Percentiles rank a stretch among this genome's conserved stretches.
Evolutionary conservation across 768 basidiomycete genomes (phyloP).

Genomic region (Suillus luteus): DNA sequence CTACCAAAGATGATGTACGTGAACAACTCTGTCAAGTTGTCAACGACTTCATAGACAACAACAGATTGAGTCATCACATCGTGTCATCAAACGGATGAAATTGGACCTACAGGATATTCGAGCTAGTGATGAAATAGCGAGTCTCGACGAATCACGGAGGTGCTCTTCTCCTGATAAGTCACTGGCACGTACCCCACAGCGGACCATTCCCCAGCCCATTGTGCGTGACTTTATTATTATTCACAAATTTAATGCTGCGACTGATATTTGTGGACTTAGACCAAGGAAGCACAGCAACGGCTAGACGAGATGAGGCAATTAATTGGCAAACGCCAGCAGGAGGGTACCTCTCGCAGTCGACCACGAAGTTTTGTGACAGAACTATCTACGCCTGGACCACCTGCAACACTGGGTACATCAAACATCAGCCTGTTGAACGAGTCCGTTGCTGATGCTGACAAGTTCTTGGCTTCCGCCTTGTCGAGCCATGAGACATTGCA

Average conservation of each 20-base stretch:
- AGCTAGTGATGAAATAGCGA: constrained; percentile 15
- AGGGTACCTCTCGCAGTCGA: constrained; percentile 50
- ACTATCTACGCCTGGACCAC: constrained; percentile 15
- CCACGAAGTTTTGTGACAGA: constrained; percentile 39
- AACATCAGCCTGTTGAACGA: constrained; percentile 43
- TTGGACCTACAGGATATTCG: constrained; percentile 58
- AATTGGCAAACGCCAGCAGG: constrained; percentile 61
- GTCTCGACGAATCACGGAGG: constrained; percentile 41
- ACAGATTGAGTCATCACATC: constrained; percentile 72
- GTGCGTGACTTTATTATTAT: constrained; percentile 33
- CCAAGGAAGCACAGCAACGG: constrained; percentile 72
- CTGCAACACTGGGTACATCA: constrained; percentile 20
- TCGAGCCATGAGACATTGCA: constrained; percentile 59
- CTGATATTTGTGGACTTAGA: constrained; percentile 43
- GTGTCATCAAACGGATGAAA: constrained; percentile 74
- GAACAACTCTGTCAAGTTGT: not conserved
- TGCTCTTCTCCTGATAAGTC: constrained; percentile 62
- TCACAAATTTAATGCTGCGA: constrained; percentile 5
- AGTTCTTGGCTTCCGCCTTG: constrained; percentile 50
- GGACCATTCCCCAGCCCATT: constrained; percentile 39
- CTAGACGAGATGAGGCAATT: constrained; percentile 83
- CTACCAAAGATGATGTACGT: constrained; percentile 69
- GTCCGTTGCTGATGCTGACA: constrained; percentile 59
- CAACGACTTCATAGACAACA: constrained; percentile 9
- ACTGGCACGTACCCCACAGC: constrained; percentile 47